Conservation (phyloP, 1,139 yeast genomes). For the Pneumocystis murina region DNA sequence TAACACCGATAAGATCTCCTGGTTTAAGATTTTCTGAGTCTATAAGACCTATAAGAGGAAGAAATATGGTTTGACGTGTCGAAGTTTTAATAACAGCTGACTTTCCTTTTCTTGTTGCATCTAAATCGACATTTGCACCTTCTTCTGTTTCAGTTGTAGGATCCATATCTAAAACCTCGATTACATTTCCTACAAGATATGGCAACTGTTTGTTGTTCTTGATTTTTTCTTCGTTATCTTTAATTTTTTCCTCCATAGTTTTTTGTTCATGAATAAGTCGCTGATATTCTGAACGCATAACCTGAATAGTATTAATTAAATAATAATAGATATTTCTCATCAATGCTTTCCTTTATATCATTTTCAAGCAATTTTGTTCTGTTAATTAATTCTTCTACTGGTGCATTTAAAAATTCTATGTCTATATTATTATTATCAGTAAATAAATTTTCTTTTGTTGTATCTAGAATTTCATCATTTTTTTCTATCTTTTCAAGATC, state of each 20-base stretch:
- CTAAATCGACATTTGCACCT: constrained; percentile 89
- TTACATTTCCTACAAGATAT: constrained; percentile 93
- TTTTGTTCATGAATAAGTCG: constrained; percentile 83
- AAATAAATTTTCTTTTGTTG: neutral
- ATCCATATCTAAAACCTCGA: constrained; percentile 77
- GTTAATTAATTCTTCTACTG: constrained; percentile 72
- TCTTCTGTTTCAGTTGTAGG: constrained; percentile 76
- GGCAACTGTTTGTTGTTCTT: constrained; percentile 92
- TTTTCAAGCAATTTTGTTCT: constrained; percentile 81
- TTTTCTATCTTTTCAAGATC: neutral
- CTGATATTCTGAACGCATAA: constrained; percentile 84
- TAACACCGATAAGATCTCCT: constrained; percentile 92
- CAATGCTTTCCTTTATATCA: constrained; percentile 57
- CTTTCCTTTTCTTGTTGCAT: constrained; percentile 85
- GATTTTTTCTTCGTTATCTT: constrained; percentile 91
- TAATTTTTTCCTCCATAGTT: constrained; percentile 83
- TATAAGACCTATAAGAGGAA: constrained; percentile 90
- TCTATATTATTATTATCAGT: constrained; percentile 44
- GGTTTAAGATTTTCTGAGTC: constrained; percentile 82
- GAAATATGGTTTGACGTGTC: constrained; percentile 89
- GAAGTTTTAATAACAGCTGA: constrained; percentile 96
- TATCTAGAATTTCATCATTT: neutral
- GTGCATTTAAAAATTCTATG: constrained; percentile 60
- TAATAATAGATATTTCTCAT: neutral
- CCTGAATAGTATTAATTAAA: neutral